Evolutionary conservation across 352 stramenopile species (phyloP), one percentile per base, ranked within the genome.

Genomic region (Aphanomyces stellatus): DNA sequence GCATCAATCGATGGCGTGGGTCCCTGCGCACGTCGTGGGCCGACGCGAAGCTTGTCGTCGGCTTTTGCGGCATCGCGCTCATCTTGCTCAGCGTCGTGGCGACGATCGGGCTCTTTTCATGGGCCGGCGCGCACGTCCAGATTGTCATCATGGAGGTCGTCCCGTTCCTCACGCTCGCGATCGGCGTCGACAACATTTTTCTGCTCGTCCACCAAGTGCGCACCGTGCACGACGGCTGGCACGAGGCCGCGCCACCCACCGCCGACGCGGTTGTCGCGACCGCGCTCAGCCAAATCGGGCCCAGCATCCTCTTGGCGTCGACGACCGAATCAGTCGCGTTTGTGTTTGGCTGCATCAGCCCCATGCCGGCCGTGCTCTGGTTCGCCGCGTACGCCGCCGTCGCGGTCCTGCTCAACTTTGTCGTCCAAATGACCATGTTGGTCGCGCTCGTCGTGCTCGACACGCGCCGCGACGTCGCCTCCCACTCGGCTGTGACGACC

Each of bases 121-220:
- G 81, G 81, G 66, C 31, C 53, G 81, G 84, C 7, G 67, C 75
- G 4, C 85, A 85, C 67, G 70, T 90, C 0, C 80, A 92, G 55
- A 71, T 90, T 31, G 78, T 90, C 28, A 88, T 87, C 40, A 75
- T 92, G 48, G 77, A 87, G 22, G 73, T 87, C 13, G 46, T 88
- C 34, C 84, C 84, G 34, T 74, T 90, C 61, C 63, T 90, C 42
- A 78, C 77, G 31, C 70, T 92, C 0, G 81, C 77, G 0, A 88
- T 92, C 41, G 79, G 80, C n/a, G 76, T 86, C 8, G 79, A 84
- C 31, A 87, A 89, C 42, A 81, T 90, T 34, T 90, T 90, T 57
- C 65, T 87, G 19, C 72, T 92, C 40, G 73, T 90, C 7, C 71
- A 88, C 61, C 76, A 81, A 25, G 48, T 89, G 6, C 74, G 74